Percentiles rank a stretch among this genome's conserved stretches.
Evolutionary conservation across 257 asterid genomes (phyloP).

Genomic region (Solanum stenotomum): DNA sequence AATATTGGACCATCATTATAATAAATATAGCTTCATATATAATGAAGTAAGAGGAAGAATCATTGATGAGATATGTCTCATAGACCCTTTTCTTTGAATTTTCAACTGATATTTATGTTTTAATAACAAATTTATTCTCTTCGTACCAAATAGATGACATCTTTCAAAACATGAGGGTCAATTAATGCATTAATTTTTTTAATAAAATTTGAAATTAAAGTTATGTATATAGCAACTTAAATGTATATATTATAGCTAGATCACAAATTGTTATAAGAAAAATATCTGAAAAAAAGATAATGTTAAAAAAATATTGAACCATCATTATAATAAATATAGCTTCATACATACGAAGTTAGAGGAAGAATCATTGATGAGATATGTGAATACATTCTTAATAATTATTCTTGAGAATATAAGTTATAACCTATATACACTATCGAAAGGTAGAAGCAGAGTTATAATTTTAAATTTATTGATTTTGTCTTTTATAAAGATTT

Average conservation of each 20-base stretch:
- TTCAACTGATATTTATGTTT: neutral
- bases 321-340: neutral
- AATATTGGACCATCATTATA: neutral
- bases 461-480: too few species aligned
- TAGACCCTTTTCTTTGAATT: neutral
- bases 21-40: neutral
- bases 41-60: neutral
- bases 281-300: neutral
- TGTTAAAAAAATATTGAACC: neutral
- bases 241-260: neutral
- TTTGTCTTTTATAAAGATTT: too few species aligned
- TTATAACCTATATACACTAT: neutral
- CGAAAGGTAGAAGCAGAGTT: neutral
- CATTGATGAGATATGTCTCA: neutral
- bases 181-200: neutral
- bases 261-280: neutral
- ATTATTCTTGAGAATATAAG: neutral
- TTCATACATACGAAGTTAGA: neutral
- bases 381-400: neutral
- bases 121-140: neutral
- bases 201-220: neutral
- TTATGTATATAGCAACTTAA: neutral
- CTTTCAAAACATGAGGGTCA: neutral
- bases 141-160: neutral
- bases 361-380: neutral